Evolutionary conservation across 2,329 filamentous ascomycete species (phyloP), one percentile per base, ranked within the genome.

Genomic region (Diaporthe longicolla): DNA sequence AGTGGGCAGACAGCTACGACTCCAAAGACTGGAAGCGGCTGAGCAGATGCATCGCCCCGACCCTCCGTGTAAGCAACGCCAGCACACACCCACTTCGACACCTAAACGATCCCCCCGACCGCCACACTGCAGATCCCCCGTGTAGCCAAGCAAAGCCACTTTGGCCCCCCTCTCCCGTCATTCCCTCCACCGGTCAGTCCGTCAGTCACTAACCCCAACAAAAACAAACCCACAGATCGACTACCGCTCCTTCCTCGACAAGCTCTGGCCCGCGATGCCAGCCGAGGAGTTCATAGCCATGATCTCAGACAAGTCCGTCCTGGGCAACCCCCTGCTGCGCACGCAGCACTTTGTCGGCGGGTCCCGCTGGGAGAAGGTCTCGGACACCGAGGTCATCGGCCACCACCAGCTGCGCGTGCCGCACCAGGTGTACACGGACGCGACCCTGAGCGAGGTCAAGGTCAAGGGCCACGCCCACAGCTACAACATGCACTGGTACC

Each of bases 291-390:
- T 88, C 83, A 83, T 92, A 79, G 79, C 82, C 76, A 91, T 92
- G 89, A 84, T 91, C 77, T 89, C 89, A 35, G 85, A 87, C 79
- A 82, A 84, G 26, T 82, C 85, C 3, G 90, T 93, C 75, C 84
- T 93, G 35, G 90, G 91, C 74, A 89, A 92, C 82, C 87, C 87
- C 45, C 85, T 89, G 26, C 84, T 93, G 73, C 89, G 88, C 81
- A 93, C 91, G 9, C 91, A 93, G 81, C 91, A 93, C 82, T 88
- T 92, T 78, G 87, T 92, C 77, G 90, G 90, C 69, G 87, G 85
- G 45, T 86, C 87, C 24, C 87, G 88, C 81, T 92, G 88, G 87
- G 86, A 89, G 79, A 87, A 86, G 77, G 80, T 90, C 52, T 89
- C 87, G 1, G 89, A 90, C 73, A 88, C 85, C n/a, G 86, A 90